Base-by-base conservation (phyloP, 345 rosid species). In the Salix viminalis region DNA sequence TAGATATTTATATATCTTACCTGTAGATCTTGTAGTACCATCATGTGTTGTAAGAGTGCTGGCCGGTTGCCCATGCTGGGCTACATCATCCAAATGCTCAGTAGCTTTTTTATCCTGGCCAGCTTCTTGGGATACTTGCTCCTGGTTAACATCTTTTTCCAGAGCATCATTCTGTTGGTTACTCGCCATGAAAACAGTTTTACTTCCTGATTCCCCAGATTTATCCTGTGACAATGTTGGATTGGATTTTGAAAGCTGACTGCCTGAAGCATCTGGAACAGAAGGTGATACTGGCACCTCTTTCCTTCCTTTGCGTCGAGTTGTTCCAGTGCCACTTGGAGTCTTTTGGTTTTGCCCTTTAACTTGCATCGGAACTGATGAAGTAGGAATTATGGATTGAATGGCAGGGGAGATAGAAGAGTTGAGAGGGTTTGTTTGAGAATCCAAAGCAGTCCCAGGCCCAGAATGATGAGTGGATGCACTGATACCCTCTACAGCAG, bases 301-400 rank as follows among this genome's bases (percentile, higher is more conserved):
- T 75, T 89, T 89, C 87, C 82, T 88, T 79, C 97, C 97, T 82
- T 90, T 82, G 71, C 90, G 91, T 15, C 88, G 84, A 10, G 89
- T 73, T 75, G 84, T 66, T 81, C 83, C 91, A 16, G 76, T 79
- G 54, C 77, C 90, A 83, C 76, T 84, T 72, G 73, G 85, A 74
- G 76, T 77, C 80, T 83, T 87, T 44, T 80, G 86, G 69, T 88
- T 88, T 79, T 77, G 90, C 79, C 84, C 83, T 75, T 72, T 86
- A 18, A 70, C 71, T 70, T 78, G 85, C 39, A 67, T 36, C 32
- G 75, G 77, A 48, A 69, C 54, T 48, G 85, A 30, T 62, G 85
- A 30, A 28, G 7, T 48, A 39, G 80, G 46, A 46, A 79, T 23
- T 46, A 75, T 24, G 39, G 70, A 68, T 73, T 83, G 85, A 67